Evolutionary conservation across 768 basidiomycete genomes (phyloP), one percentile per base, ranked within the genome.

Genomic region (Mycena filopes): DNA sequence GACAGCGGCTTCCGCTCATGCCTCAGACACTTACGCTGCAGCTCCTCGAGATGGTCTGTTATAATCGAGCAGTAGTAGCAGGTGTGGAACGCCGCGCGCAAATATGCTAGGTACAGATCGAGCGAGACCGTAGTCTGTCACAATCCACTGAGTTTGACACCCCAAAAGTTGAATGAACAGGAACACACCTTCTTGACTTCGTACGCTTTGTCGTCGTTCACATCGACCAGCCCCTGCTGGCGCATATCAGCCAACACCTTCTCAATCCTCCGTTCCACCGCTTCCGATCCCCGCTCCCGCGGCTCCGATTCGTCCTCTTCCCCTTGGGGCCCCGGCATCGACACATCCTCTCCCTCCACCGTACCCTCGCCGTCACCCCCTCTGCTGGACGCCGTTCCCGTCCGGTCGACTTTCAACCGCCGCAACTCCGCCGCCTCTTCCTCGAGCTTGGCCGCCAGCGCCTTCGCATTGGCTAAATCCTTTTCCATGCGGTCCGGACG

Each of bases 21-120:
- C 81, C 89, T 89, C 72, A 98, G 82, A 84, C 97, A 98, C 81
- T 95, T 95, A 76, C 95, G 88, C 78, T 95, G 91, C 73, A 99
- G 85, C 83, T 98, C 95, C 81, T 99, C 98, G 77, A 92, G 80
- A 82, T 95, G 95, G 81, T 97, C 92, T 76, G 90, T 92, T 71
- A 94, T 87, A 75, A 94, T 89, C 72, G 92, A 90, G 84, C 98
- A 99, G 81, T 99, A 99, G 81, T 97, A 99, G 87, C 98, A 98
- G 74, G 94, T 90, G 86, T 95, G 86, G 80, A 92, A 96, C 58
- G 93, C 96, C 76, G 89, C 86, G 71, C 98, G 94, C 74, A 99
- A 82, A 80, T 98, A 99, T 55, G 92, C 90, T 77, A 99, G 83
- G 79, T 95, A 95, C 77, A 97, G 82, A 82, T 99, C 98, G 78